Conservation (phyloP, 805 yeast species). For the Sungouiozyma intestinalis region DNA sequence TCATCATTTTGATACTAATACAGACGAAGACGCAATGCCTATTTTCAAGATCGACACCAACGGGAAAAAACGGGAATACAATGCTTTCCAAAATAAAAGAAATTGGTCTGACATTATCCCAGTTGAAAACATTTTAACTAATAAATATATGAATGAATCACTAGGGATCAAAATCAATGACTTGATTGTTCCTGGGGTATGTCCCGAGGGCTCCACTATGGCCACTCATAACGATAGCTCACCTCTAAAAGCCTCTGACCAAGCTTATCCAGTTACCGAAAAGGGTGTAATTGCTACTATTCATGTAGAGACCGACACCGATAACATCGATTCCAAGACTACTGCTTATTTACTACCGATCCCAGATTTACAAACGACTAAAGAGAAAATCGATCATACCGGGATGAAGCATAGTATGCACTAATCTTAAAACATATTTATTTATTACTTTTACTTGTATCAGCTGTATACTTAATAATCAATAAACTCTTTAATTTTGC, state of each 20-base stretch:
- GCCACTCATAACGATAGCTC: conserved; percentile 7
- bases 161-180: conserved; percentile 9
- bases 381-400: conserved; percentile 17
- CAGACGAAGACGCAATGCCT: conserved; percentile 77
- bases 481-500: no score
- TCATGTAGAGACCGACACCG: conserved; percentile 58
- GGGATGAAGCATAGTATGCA: conserved; percentile 27
- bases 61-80: conserved; percentile 35
- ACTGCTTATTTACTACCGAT: conserved; percentile 59
- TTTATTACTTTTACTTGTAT: no score
- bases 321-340: conserved; percentile 40
- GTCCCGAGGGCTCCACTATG: conserved; percentile 11
- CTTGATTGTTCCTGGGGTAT: conserved; percentile 20
- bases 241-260: conserved; percentile 23
- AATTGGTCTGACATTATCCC: conserved; percentile 67
- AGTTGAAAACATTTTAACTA: conserved; percentile 29
- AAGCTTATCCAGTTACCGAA: conserved; percentile 46
- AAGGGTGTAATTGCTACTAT: conserved; percentile 58
- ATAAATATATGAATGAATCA: conserved; percentile 8
- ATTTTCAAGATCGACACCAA: conserved; percentile 55
- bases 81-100: conserved; percentile 47
- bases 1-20: conserved; percentile 54
- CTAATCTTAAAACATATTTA: no score
- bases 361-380: conserved; percentile 42
- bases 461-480: not conserved